A percentile compares a stretch with the other conserved stretches of the same genome.
Conservation (phyloP, 768 basidiomycete species). For the Hebeloma cylindrosporum region DNA sequence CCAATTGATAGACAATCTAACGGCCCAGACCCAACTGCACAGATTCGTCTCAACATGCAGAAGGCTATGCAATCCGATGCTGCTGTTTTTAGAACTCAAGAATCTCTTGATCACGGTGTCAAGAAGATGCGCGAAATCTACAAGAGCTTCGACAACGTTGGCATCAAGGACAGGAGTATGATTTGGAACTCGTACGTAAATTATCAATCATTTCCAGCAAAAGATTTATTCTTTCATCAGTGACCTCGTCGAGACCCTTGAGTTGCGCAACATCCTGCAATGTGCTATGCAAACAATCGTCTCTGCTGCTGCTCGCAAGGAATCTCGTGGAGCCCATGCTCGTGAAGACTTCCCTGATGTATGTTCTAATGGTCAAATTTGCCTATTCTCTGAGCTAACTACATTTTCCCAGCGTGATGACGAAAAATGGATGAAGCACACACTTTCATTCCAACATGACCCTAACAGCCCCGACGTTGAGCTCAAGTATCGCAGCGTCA, state of each 20-base stretch:
- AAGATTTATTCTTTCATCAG: constrained; percentile 37
- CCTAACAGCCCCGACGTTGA: constrained; percentile 76
- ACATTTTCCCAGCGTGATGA: constrained; percentile 76
- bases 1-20: constrained; percentile 55
- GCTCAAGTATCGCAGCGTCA: constrained; percentile 88
- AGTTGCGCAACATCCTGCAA: constrained; percentile 94
- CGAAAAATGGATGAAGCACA: constrained; percentile 92
- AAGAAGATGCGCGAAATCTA: constrained; percentile 83
- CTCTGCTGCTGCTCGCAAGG: constrained; percentile 90
- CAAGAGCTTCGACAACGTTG: constrained; percentile 85
- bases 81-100: constrained; percentile 94
- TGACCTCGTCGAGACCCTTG: constrained; percentile 95
- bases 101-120: constrained; percentile 90
- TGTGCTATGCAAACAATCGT: constrained; percentile 96
- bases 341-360: constrained; percentile 98
- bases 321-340: constrained; percentile 97
- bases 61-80: constrained; percentile 99
- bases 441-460: constrained; percentile 90
- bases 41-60: constrained; percentile 94
- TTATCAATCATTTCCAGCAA: background rate
- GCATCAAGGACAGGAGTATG: constrained; percentile 98
- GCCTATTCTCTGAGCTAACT: constrained; percentile 1
- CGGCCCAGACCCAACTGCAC: constrained; percentile 83
- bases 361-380: constrained; percentile 20
- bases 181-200: constrained; percentile 95